Percentiles rank a stretch among this genome's conserved stretches.
Evolutionary conservation across 352 stramenopile genomes (phyloP).

Genomic region (Pythium pectinolyticum): DNA sequence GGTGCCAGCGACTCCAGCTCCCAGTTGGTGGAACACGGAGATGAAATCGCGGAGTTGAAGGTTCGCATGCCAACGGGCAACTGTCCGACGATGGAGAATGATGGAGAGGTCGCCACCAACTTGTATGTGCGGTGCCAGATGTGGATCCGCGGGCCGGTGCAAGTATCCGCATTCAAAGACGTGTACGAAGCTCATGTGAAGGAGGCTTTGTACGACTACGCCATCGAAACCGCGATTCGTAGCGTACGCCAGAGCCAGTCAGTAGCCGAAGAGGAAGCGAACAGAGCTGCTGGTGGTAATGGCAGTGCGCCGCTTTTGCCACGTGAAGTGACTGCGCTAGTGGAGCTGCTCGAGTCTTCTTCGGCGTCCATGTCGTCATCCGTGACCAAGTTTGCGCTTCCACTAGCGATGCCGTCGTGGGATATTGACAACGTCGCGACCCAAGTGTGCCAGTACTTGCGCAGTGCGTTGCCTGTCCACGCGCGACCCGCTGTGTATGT

Average conservation of each 20-base stretch:
- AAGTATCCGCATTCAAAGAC: conserved; percentile 46
- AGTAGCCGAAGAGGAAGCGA: not conserved
- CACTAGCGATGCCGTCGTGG: conserved; percentile 54
- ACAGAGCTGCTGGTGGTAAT: not conserved
- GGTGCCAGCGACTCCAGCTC: conserved; percentile 3
- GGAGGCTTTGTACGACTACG: conserved; percentile 77
- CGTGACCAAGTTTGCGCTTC: conserved; percentile 47
- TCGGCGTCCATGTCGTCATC: conserved; percentile 53
- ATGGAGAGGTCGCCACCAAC: conserved; percentile 1
- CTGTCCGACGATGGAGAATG: not conserved
- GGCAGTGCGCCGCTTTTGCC: too few relatives aligned
- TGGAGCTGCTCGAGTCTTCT: conserved; percentile 53
- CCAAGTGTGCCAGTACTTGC: conserved; percentile 56
- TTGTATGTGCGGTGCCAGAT: conserved; percentile 59
- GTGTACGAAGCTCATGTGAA: conserved; percentile 72
- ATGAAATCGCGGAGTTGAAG: conserved; percentile 10
- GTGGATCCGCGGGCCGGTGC: conserved; percentile 74
- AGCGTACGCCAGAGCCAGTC: conserved; percentile 2
- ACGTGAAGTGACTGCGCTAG: not conserved
- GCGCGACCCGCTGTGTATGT: conserved; percentile 36
- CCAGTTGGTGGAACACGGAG: not conserved
- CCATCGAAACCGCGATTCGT: conserved; percentile 62
- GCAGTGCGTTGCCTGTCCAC: conserved; percentile 46
- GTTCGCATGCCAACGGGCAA: not conserved
- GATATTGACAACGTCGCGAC: conserved; percentile 55